A percentile compares a stretch with the other conserved stretches of the same genome.
These are phyloP conservation scores for Penicillium canariense DNA, from an alignment of 495 filamentous ascomycete genomes.

Conservation along the genomic window DNA sequence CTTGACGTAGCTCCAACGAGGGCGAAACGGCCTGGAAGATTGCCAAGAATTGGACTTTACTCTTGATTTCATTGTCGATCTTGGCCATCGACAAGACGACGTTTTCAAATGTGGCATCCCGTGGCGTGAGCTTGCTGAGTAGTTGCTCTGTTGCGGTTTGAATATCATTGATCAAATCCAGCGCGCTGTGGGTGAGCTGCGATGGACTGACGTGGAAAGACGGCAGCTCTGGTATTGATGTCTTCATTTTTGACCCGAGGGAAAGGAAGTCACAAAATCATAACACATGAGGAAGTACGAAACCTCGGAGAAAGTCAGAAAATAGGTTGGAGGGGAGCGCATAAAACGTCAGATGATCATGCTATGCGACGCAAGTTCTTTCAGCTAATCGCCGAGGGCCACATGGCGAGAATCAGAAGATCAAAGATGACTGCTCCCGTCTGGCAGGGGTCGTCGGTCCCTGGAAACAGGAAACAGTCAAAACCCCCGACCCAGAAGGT, in stretches of 20 bases:
- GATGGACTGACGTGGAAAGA: not conserved
- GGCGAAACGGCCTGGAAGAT: not conserved
- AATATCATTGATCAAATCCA: not conserved
- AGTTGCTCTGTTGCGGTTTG: not conserved
- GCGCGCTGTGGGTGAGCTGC: not conserved
- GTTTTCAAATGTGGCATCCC: not conserved
- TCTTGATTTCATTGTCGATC: not conserved
- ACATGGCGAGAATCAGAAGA: too few relatives aligned
- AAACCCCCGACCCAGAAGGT: too few relatives aligned
- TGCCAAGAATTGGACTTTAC: not conserved
- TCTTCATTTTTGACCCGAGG: not conserved
- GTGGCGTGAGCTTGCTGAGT: not conserved
- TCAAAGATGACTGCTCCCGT: too few relatives aligned
- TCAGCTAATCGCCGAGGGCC: too few relatives aligned
- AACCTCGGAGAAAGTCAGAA: too few relatives aligned
- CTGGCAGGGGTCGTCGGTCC: too few relatives aligned
- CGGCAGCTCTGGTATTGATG: not conserved
- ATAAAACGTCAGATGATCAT: too few relatives aligned
- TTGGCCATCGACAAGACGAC: not conserved
- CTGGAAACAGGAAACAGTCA: too few relatives aligned
- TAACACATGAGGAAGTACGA: too few relatives aligned
- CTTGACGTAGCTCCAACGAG: conserved; percentile 6
- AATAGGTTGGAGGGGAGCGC: too few relatives aligned
- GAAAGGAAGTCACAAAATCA: too few relatives aligned
- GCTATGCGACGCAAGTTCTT: too few relatives aligned